phyloP scores from a whole-genome alignment of 1,139 yeast species.

The Candida frijolesensis region DNA sequence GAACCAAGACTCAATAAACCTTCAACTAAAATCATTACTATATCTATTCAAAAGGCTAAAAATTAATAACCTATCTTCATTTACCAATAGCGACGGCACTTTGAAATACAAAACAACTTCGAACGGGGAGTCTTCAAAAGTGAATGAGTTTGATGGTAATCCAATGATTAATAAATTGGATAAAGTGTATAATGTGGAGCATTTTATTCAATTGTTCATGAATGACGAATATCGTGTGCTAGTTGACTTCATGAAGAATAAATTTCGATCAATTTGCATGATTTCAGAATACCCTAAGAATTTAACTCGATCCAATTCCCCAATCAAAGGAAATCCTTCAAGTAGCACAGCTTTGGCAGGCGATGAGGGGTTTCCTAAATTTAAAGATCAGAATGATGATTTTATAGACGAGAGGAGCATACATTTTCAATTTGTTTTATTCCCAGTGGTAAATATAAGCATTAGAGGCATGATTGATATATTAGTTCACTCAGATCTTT shows the following conservation, averaged over 20 bases:
- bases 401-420: constrained; percentile 12
- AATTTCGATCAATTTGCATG: constrained; percentile 61
- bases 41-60: constrained; percentile 59
- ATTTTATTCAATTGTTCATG: constrained; percentile 43
- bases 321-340: constrained; percentile 18
- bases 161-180: constrained; percentile 43
- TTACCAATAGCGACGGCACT: constrained; percentile 26
- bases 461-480: constrained; percentile 40
- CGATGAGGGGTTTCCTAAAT: constrained; percentile 25
- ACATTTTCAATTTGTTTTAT: constrained; percentile 43
- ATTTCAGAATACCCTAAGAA: constrained; percentile 48
- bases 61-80: constrained; percentile 46
- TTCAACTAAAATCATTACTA: constrained; percentile 57
- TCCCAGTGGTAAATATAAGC: constrained; percentile 45
- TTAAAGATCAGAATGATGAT: constrained; percentile 29
- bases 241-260: constrained; percentile 65
- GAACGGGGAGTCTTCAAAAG: neutral
- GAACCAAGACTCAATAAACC: constrained; percentile 55
- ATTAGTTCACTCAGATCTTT: constrained; percentile 40
- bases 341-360: constrained; percentile 5
- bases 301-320: constrained; percentile 20
- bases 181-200: constrained; percentile 48
- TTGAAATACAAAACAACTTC: constrained; percentile 19
- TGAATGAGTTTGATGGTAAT: neutral
- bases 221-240: constrained; percentile 62